phyloP scores from a whole-genome alignment of 1,139 yeast genomes.

The Scheffersomyces insectosa region DNA sequence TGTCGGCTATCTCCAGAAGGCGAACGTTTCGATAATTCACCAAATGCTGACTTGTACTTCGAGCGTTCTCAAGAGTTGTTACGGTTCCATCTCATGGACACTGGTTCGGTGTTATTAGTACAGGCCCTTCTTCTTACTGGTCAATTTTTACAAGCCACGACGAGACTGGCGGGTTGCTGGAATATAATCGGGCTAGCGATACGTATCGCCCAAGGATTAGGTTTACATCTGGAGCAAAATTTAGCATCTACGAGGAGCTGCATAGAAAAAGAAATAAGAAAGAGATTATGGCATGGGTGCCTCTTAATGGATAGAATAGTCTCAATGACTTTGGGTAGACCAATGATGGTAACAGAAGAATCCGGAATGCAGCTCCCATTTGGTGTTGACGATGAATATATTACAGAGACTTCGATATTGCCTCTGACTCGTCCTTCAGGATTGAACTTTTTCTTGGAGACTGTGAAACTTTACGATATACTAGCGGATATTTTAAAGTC shows the following conservation, averaged over 20 bases:
- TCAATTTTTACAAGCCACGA: conserved; percentile 12
- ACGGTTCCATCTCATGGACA: conserved; percentile 11
- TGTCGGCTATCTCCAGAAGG: conserved; percentile 10
- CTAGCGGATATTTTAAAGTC: conserved; percentile 11
- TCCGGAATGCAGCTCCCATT: conserved; percentile 7
- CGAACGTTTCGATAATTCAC: conserved; percentile 1
- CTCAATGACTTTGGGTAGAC: conserved; percentile 12
- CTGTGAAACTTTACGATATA: conserved; percentile 12
- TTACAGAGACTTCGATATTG: conserved; percentile 6
- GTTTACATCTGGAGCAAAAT: conserved; percentile 7
- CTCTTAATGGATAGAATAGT: conserved; percentile 13
- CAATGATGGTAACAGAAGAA: conserved; percentile 13
- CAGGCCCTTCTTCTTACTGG: conserved; percentile 13
- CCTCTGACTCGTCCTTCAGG: conserved; percentile 7
- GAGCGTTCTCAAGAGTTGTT: conserved; percentile 11
- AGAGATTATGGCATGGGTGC: conserved; percentile 13
- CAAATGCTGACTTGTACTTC: conserved; percentile 10
- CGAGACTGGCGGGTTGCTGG: conserved; percentile 13
- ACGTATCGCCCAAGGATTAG: not conserved
- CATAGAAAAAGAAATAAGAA: conserved; percentile 11
- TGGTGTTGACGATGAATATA: conserved; percentile 11
- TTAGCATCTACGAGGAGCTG: conserved; percentile 6
- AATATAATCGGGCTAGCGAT: not conserved
- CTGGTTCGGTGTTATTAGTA: conserved; percentile 12
- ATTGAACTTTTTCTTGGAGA: conserved; percentile 10